Conservation (phyloP, 2,329 filamentous ascomycete species). For the Cyphellophora europaea region DNA sequence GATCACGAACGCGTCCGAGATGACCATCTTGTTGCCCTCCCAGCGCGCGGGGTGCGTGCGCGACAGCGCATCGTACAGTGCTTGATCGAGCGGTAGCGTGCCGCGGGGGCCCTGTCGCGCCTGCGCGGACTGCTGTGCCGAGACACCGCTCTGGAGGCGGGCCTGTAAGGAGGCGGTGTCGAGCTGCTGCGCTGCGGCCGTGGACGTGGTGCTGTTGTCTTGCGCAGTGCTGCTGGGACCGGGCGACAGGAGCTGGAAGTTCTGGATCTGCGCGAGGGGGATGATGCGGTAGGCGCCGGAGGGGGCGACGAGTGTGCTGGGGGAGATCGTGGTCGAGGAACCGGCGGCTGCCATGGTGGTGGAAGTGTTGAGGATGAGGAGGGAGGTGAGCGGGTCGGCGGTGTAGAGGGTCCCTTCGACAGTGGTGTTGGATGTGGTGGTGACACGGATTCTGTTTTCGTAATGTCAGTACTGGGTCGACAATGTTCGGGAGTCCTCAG, state of each 20-base stretch:
- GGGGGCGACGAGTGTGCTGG: conserved; percentile 25
- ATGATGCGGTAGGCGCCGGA: conserved; percentile 52
- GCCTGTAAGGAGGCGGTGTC: conserved; percentile 45
- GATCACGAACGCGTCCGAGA: conserved; percentile 52
- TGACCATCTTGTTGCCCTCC: conserved; percentile 50
- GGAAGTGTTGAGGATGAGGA: conserved; percentile 51
- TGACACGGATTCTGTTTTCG: conserved; percentile 45
- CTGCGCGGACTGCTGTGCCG: conserved; percentile 48
- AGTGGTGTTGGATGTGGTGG: conserved; percentile 40
- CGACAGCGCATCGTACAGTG: conserved; percentile 52
- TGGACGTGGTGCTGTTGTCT: conserved; percentile 22
- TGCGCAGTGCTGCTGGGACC: conserved; percentile 24
- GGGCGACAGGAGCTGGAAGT: conserved; percentile 44
- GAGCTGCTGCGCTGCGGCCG: conserved; percentile 41
- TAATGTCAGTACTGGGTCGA: conserved; percentile 5
- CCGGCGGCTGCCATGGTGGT: conserved; percentile 29
- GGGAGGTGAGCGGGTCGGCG: conserved; percentile 50
- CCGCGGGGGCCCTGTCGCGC: conserved; percentile 48
- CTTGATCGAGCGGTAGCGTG: conserved; percentile 52
- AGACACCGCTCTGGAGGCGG: conserved; percentile 47
- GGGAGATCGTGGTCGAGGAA: conserved; percentile 23
- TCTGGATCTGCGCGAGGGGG: conserved; percentile 49
- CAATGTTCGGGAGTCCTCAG: background rate
- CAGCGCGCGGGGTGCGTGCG: conserved; percentile 53
- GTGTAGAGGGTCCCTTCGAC: conserved; percentile 56